Conservation (phyloP, 495 filamentous ascomycete species). For the Tetracladium setigerum region DNA sequence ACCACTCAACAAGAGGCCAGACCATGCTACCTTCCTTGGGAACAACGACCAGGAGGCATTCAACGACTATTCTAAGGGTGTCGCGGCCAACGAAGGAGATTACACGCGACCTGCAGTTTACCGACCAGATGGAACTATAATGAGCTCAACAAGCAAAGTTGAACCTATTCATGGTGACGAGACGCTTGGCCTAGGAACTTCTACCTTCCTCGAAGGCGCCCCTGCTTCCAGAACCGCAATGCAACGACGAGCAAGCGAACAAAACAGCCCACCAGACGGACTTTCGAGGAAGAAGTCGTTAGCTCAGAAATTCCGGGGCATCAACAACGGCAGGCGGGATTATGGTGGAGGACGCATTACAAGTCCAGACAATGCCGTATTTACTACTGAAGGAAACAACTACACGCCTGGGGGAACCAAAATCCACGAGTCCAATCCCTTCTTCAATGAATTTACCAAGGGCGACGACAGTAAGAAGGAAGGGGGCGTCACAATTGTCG, state of each 20-base stretch:
- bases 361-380: constrained; percentile 38
- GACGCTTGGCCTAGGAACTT: constrained; percentile 80
- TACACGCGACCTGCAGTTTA: constrained; percentile 24
- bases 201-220: constrained; percentile 92
- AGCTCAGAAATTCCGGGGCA: constrained; percentile 73
- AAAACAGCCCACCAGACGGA: constrained; percentile 41
- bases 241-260: constrained; percentile 63
- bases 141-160: constrained; percentile 42
- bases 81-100: constrained; percentile 19
- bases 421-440: constrained; percentile 61
- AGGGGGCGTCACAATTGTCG: constrained; percentile 46
- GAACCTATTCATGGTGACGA: constrained; percentile 78
- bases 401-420: constrained; percentile 29
- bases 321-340: constrained; percentile 47
- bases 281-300: constrained; percentile 88
- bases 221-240: constrained; percentile 82
- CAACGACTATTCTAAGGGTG: constrained; percentile 57
- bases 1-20: constrained; percentile 71
- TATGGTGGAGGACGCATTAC: constrained; percentile 44
- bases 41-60: constrained; percentile 73
- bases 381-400: constrained; percentile 23
- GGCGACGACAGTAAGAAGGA: constrained; percentile 61
- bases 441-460: constrained; percentile 76
- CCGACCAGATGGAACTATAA: constrained; percentile 36
- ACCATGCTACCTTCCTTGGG: constrained; percentile 79